Base-by-base conservation (phyloP, 345 rosid genomes). In the Brassica carinata region DNA sequence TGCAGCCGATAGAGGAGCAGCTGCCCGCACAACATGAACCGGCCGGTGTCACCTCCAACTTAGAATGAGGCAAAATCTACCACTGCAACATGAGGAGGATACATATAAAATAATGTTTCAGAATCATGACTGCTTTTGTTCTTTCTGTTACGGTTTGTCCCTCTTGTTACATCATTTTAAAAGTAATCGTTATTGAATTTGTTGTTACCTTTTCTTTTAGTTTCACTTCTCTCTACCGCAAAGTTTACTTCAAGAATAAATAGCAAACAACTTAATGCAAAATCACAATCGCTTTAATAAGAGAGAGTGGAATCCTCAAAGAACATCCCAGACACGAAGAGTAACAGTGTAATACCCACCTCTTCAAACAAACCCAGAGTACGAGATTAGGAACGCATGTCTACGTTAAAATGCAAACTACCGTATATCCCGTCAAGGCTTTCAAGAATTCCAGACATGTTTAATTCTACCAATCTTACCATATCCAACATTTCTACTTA, bases 1-100 rank as follows among this genome's bases (percentile, higher is more conserved):
- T 67, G 77, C 85, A 53, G 68, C 82, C 82, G 0, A 61, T 79
- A 67, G 78, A 79, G 31, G 70, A 79, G 43, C 78, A 73, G 51
- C 66, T 5, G 13, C 36, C 17, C 9, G 2, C 15, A n/a, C 65
- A 23, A 61, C 78, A 58, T 67, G 78, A 79, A 65, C 26, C 26
- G 26, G 26, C 45, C 66, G 9, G 79, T 58, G 7, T 76, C 73
- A 15, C 11, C 10, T 23, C 48, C 43, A 2, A 51, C 29, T 66
- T 38, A 67, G 18, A 30, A 73, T 43, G 78, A 79, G 29, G 18
- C 64, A 19, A 19, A 30, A 30, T 19, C 74, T 43, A 59, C 69
- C 33, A 67, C 74, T 43, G 82, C 67, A 73, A 73, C 74, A 79
- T 73, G 82, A 73, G 57, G 82, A 72, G 63, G 75, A 63, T 71